phyloP scores from a whole-genome alignment of 179 eudicot species.

The Spergularia azorica region DNA sequence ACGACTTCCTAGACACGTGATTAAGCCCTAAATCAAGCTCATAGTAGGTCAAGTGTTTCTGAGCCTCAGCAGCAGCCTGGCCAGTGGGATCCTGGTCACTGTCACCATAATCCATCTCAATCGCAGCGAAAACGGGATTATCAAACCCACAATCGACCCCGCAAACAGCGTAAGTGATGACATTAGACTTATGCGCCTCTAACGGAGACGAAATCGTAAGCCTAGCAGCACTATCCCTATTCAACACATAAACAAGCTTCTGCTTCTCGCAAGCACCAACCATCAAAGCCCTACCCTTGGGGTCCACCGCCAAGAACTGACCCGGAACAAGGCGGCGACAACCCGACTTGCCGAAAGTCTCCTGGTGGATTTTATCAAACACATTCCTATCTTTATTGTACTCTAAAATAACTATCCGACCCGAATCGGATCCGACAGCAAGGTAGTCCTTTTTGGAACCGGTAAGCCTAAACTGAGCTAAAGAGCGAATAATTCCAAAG shows the following conservation, averaged over 20 bases:
- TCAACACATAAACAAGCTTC: slow-evolving; percentile 95
- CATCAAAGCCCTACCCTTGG: slow-evolving; percentile 95
- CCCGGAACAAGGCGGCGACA: slow-evolving; percentile 94
- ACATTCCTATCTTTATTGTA: slow-evolving; percentile 76
- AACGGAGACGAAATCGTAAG: slow-evolving; percentile 87
- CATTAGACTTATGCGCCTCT: slow-evolving; percentile 92
- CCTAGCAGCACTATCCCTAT: slow-evolving; percentile 89
- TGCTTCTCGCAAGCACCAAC: slow-evolving; percentile 95
- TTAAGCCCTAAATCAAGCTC: slow-evolving; percentile 97
- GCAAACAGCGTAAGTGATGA: slow-evolving; percentile 64
- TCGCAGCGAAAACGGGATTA: slow-evolving; percentile 91
- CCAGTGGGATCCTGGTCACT: slow-evolving; percentile 95
- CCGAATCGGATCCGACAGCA: slow-evolving; percentile 94
- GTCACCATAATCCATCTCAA: slow-evolving; percentile 93
- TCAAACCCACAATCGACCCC: slow-evolving; percentile 99
- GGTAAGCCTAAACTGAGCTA: slow-evolving; percentile 83
- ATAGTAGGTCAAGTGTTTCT: slow-evolving; percentile 86
- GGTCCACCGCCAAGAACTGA: slow-evolving; percentile 85
- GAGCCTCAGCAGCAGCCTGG: slow-evolving; percentile 80
- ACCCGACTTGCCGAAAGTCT: slow-evolving; percentile 93
- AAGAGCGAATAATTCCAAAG: slow-evolving; percentile 82
- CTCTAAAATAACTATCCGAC: slow-evolving; percentile 79
- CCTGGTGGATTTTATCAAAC: slow-evolving; percentile 87
- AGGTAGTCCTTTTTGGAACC: slow-evolving; percentile 91
- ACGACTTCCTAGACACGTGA: slow-evolving; percentile 98